Evolutionary conservation across 2,329 filamentous ascomycete genomes (phyloP), one percentile per base, ranked within the genome.

Genomic region (Hypocreales sp.): DNA sequence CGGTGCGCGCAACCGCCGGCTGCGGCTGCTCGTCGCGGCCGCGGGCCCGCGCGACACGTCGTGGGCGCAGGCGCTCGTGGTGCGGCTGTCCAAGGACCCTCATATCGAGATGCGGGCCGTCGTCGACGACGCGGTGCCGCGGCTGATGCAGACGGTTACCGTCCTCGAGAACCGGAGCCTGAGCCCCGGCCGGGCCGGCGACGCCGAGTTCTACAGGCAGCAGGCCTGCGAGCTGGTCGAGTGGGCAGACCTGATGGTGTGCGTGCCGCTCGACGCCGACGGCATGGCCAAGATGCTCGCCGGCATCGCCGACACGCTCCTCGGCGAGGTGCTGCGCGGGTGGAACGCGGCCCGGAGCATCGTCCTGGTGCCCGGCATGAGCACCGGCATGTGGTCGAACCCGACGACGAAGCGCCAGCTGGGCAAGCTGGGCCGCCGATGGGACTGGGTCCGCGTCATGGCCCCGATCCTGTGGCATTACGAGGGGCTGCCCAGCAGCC

Each of bases 281-380:
- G 77, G 76, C 30, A 64, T 93, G 30, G 80, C 80, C 17, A 82
- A 82, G 47, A 92, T 94, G 83, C 62, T 93, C 44, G 72, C 77
- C 29, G 86, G 86, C 28, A 67, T 87, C 31, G 76, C 81, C 3
- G 82, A 82, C 42, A 92, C 76, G 17, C 63, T 92, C 29, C 62
- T 92, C 7, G 63, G 92, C 28, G 79, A 87, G 40, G 70, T 92
- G 1, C 50, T 94, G 26, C 70, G 86, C 28, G 79, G 80, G 30
- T 94, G 86, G 86, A 76, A 92, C 41, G 73, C 79, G 1, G 77
- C 76, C 6, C 93, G 93, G 55, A 79, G 77, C 40, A 79, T 92
- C 17, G 56, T 93, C 26, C 58, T 94, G 31, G 75, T 92, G 6
- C 84, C 86, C 0, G 82, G 81, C 37, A 92, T 94, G 84, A 87